A percentile compares a stretch with the other conserved stretches of the same genome.
phyloP scores from a whole-genome alignment of 1,284 basidiomycete species.

The Cutaneotrichosporon mucoides region DNA sequence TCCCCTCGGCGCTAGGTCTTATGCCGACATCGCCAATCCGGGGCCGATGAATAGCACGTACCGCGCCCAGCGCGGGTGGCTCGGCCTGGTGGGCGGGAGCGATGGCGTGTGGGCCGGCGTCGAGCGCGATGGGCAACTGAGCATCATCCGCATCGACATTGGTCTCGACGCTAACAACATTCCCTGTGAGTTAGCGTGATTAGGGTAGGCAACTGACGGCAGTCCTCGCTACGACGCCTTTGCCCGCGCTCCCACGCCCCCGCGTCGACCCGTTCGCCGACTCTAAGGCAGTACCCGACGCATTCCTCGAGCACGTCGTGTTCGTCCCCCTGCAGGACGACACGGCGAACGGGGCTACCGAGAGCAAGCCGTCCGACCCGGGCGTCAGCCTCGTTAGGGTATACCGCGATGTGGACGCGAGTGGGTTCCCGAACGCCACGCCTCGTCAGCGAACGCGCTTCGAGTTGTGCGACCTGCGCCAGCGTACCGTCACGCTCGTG shows the following conservation, averaged over 20 bases:
- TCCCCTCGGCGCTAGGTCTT: constrained; percentile 16
- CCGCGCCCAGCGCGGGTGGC: constrained; percentile 31
- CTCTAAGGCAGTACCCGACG: neutral
- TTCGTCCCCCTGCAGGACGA: constrained; percentile 15
- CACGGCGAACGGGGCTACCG: constrained; percentile 2
- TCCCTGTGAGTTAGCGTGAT: constrained; percentile 23
- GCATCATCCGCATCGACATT: constrained; percentile 31
- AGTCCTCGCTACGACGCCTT: constrained; percentile 31
- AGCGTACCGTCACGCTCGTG: constrained; percentile 10
- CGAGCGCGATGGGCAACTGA: constrained; percentile 25
- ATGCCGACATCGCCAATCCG: constrained; percentile 15
- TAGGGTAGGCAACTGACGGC: neutral
- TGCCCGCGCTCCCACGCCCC: constrained; percentile 27
- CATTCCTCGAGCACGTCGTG: constrained; percentile 10
- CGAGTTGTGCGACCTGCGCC: constrained; percentile 16
- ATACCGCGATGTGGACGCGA: constrained; percentile 14
- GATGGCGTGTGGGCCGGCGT: constrained; percentile 38
- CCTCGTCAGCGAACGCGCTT: constrained; percentile 14
- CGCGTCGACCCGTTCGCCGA: constrained; percentile 1
- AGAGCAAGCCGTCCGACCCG: neutral
- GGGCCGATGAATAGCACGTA: constrained; percentile 1
- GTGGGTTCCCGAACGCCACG: neutral
- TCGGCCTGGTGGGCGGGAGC: constrained; percentile 29
- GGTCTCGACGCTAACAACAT: constrained; percentile 26
- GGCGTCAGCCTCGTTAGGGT: constrained; percentile 9